Conservation (phyloP, 768 basidiomycete species). For the Agaricus sinodeliciosus region DNA sequence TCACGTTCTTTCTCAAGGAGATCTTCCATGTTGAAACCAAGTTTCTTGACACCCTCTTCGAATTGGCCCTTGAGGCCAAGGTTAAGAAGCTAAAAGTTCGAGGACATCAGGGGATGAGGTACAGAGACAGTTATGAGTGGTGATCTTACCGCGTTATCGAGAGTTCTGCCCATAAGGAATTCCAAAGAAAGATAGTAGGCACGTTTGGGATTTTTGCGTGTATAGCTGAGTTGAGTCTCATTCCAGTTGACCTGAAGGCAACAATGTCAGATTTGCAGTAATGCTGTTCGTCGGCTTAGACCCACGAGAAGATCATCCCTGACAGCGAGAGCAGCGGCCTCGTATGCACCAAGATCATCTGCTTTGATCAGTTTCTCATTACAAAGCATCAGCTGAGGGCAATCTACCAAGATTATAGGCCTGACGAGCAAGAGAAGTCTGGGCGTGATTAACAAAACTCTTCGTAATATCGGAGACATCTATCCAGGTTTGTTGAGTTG, state of each 20-base stretch:
- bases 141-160: conserved; percentile 53
- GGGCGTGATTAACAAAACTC: conserved; percentile 77
- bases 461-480: conserved; percentile 59
- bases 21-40: conserved; percentile 90
- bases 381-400: not conserved
- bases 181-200: conserved; percentile 96
- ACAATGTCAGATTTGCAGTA: conserved; percentile 7
- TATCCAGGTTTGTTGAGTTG: conserved; percentile 18
- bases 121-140: conserved; percentile 23
- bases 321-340: conserved; percentile 83
- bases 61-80: conserved; percentile 79
- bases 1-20: conserved; percentile 86
- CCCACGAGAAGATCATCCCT: conserved; percentile 82
- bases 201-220: conserved; percentile 79
- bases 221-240: conserved; percentile 68
- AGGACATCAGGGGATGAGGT: not conserved
- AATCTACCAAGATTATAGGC: conserved; percentile 73
- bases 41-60: conserved; percentile 53
- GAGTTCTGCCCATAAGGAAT: conserved; percentile 80
- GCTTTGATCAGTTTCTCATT: not conserved
- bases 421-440: conserved; percentile 86
- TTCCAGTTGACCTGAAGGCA: conserved; percentile 74
- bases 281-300: not conserved
- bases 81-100: conserved; percentile 64
- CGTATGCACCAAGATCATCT: conserved; percentile 85